phyloP scores from a whole-genome alignment of 768 basidiomycete genomes.

The Serpula lacrymans region DNA sequence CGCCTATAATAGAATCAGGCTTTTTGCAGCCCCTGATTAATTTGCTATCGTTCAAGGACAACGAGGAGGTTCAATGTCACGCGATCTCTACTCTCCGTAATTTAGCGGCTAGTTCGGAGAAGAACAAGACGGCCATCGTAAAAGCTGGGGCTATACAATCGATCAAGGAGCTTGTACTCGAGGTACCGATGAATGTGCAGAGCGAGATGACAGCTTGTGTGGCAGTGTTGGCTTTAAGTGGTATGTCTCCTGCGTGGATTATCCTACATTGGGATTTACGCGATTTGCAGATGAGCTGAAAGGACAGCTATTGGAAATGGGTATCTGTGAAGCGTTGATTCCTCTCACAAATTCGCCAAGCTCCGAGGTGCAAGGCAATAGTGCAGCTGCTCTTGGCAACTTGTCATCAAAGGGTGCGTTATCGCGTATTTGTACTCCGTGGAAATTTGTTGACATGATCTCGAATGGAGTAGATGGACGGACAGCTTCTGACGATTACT shows the following conservation, averaged over 20 bases:
- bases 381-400: constrained; percentile 96
- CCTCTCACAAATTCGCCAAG: constrained; percentile 94
- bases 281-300: constrained; percentile 84
- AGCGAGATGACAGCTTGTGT: constrained; percentile 99
- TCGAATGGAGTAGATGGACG: constrained; percentile 57
- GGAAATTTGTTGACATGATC: background rate
- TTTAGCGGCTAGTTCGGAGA: constrained; percentile 93
- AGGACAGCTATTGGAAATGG: constrained; percentile 95
- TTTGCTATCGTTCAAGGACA: constrained; percentile 96
- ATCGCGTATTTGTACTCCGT: background rate
- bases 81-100: constrained; percentile 97
- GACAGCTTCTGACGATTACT: constrained; percentile 81
- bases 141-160: constrained; percentile 95
- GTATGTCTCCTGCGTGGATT: constrained; percentile 42
- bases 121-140: constrained; percentile 97
- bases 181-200: constrained; percentile 94
- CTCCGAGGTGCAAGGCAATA: constrained; percentile 98
- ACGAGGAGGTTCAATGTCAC: constrained; percentile 99
- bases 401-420: constrained; percentile 87
- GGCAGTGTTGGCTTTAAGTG: constrained; percentile 92
- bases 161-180: constrained; percentile 94
- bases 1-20: constrained; percentile 97
- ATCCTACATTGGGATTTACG: background rate
- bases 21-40: constrained; percentile 96
- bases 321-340: constrained; percentile 95